Percentiles rank a stretch among this genome's conserved stretches.
phyloP scores from a whole-genome alignment of 495 filamentous ascomycete species.

The Podospora sp. region DNA sequence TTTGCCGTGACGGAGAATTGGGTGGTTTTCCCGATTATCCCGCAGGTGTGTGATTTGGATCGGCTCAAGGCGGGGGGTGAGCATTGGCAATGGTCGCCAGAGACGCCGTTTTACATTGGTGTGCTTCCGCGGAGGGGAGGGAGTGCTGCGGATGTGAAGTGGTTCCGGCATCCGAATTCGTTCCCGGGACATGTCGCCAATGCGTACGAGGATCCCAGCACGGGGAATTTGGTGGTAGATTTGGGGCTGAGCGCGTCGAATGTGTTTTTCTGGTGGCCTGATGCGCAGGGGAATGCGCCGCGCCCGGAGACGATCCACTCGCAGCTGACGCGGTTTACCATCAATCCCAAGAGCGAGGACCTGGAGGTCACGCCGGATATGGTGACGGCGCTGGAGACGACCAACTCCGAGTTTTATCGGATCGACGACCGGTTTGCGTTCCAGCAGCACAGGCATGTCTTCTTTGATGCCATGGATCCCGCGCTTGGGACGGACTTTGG shows the following conservation, averaged over 20 bases:
- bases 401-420: slow-evolving; percentile 54
- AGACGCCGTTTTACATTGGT: slow-evolving; percentile 48
- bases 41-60: slow-evolving; percentile 45
- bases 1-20: slow-evolving; percentile 54
- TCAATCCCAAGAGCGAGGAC: slow-evolving; percentile 36
- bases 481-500: slow-evolving; percentile 43
- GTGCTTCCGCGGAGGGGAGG: slow-evolving; percentile 49
- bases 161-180: slow-evolving; percentile 44
- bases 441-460: slow-evolving; percentile 51
- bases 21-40: slow-evolving; percentile 50
- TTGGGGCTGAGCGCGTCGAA: slow-evolving; percentile 50
- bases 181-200: slow-evolving; percentile 52
- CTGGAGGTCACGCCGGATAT: slow-evolving; percentile 22
- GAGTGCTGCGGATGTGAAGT: slow-evolving; percentile 47
- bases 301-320: slow-evolving; percentile 21
- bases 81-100: slow-evolving; percentile 43
- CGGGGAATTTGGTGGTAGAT: slow-evolving; percentile 52
- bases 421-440: slow-evolving; percentile 55
- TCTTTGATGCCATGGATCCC: slow-evolving; percentile 45
- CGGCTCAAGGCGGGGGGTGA: slow-evolving; percentile 52
- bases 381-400: slow-evolving; percentile 35
- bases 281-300: slow-evolving; percentile 32
- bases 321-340: slow-evolving; percentile 35
- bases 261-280: slow-evolving; percentile 56
- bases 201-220: slow-evolving; percentile 50